Evolutionary conservation across 2,329 filamentous ascomycete genomes (phyloP).

Genomic region (Pseudomassariella vexata): DNA sequence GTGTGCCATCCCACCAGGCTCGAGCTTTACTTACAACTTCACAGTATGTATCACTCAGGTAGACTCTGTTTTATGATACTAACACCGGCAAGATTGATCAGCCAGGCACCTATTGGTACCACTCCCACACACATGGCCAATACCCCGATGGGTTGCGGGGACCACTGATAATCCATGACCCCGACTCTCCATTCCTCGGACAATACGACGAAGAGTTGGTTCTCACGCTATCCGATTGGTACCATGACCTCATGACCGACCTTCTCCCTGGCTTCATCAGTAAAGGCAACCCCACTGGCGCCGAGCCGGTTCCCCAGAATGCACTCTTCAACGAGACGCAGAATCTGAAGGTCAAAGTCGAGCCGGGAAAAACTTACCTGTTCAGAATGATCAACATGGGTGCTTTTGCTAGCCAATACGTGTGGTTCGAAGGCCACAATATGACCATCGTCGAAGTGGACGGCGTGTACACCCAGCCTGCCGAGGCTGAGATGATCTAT

Average conservation of each 20-base stretch:
- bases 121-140: conserved; percentile 61
- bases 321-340: conserved; percentile 68
- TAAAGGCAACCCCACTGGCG: conserved; percentile 50
- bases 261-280: conserved; percentile 43
- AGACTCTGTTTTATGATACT: no score
- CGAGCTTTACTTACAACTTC: conserved; percentile 65
- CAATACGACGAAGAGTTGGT: conserved; percentile 58
- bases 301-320: conserved; percentile 62
- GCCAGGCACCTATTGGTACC: conserved; percentile 76
- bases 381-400: conserved; percentile 69
- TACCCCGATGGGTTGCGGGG: conserved; percentile 66
- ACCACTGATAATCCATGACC: conserved; percentile 60
- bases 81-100: conserved; percentile 43
- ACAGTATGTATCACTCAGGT: conserved; percentile 36
- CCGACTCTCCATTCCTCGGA: conserved; percentile 48
- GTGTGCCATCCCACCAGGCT: conserved; percentile 58
- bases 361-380: conserved; percentile 66
- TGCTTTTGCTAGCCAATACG: conserved; percentile 62
- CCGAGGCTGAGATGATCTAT: conserved; percentile 59
- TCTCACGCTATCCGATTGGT: conserved; percentile 65
- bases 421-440: conserved; percentile 63
- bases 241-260: conserved; percentile 51
- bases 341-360: conserved; percentile 51
- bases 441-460: conserved; percentile 69
- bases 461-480: conserved; percentile 60